Evolutionary conservation across 1,284 basidiomycete species (phyloP).

Genomic region (Rhodotorula sp.): DNA sequence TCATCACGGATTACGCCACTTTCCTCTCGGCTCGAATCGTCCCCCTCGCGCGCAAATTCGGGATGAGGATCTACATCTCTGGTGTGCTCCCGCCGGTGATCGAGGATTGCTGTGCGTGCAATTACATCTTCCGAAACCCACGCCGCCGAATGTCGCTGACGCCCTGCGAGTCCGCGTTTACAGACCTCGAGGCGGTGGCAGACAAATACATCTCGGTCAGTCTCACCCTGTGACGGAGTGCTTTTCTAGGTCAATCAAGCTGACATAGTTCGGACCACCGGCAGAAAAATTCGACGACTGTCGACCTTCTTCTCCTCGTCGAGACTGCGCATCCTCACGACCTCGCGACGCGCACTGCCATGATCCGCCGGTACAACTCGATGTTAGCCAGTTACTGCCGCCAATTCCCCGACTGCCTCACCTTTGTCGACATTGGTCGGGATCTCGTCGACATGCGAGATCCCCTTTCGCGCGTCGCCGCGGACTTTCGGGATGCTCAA

Average conservation of each 20-base stretch:
- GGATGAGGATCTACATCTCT: conserved; percentile 17
- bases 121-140: too few species aligned
- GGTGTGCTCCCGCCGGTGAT: conserved; percentile 24
- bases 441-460: conserved; percentile 4
- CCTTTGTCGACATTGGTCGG: conserved; percentile 26
- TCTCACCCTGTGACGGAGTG: too few species aligned
- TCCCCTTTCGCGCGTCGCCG: neutral
- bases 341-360: conserved; percentile 11
- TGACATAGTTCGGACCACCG: too few species aligned
- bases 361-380: conserved; percentile 28
- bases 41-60: neutral
- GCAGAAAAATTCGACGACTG: neutral
- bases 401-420: neutral
- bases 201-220: conserved; percentile 28
- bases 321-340: conserved; percentile 13
- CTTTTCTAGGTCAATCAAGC: too few species aligned
- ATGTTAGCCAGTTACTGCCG: conserved; percentile 18
- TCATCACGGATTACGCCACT: conserved; percentile 6
- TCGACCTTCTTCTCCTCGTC: conserved; percentile 6
- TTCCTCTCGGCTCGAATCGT: conserved; percentile 9
- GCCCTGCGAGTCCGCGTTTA: neutral
- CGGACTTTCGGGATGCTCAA: conserved; percentile 7
- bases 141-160: neutral
- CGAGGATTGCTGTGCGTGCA: conserved; percentile 26
- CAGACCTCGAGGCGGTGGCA: conserved; percentile 21